Percentiles rank a stretch among this genome's conserved stretches.
Evolutionary conservation across 805 yeast species (phyloP).

Genomic region (Naumovozyma castellii): DNA sequence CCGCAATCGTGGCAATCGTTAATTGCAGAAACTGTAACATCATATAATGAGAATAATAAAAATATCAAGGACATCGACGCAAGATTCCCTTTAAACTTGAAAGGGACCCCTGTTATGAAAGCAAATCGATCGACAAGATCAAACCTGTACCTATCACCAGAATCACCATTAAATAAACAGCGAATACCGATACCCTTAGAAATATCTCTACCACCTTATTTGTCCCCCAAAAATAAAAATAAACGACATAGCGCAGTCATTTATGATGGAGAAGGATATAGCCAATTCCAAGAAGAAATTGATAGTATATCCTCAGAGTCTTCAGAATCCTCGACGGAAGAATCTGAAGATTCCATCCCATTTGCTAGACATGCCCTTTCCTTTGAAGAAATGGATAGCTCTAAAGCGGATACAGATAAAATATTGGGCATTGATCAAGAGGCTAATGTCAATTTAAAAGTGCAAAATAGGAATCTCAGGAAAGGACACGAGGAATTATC

Average conservation of each 20-base stretch:
- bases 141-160: conserved; percentile 28
- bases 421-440: conserved; percentile 24
- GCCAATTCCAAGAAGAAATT: conserved; percentile 14
- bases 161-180: conserved; percentile 29
- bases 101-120: neutral
- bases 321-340: conserved; percentile 1
- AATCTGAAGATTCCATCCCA: conserved; percentile 18
- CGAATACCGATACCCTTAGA: conserved; percentile 33
- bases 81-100: neutral
- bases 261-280: conserved; percentile 32
- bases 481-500: too few species aligned
- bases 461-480: conserved; percentile 22
- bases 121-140: conserved; percentile 2
- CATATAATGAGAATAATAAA: conserved; percentile 1
- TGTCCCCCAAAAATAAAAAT: conserved; percentile 29
- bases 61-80: neutral
- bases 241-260: conserved; percentile 24
- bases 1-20: conserved; percentile 22
- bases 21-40: conserved; percentile 20
- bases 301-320: neutral
- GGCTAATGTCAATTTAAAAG: conserved; percentile 27
- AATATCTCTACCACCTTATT: conserved; percentile 30
- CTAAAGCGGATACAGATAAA: conserved; percentile 13
- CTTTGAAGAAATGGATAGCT: conserved; percentile 11
- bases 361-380: conserved; percentile 25